Evolutionary conservation across 768 basidiomycete genomes (phyloP).

Genomic region (Tremella fuciformis): DNA sequence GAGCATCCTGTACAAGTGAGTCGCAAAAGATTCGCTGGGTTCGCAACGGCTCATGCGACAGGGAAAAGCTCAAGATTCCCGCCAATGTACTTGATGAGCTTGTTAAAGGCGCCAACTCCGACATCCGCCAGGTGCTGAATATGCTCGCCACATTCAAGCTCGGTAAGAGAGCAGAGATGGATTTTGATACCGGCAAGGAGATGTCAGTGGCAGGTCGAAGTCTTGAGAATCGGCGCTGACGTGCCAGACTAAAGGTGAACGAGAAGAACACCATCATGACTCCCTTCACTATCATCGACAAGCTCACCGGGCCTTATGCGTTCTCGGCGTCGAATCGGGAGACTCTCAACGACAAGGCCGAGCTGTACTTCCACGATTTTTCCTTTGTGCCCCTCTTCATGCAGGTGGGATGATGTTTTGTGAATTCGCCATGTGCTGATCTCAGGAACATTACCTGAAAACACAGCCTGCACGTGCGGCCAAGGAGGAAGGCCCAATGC

Average conservation of each 20-base stretch:
- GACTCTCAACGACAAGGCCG: conserved; percentile 86
- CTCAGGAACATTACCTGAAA: conserved; percentile 93
- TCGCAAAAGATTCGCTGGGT: conserved; percentile 2
- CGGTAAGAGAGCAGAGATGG: conserved; percentile 65
- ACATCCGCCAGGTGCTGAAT: conserved; percentile 90
- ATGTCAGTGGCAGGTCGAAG: conserved; percentile 60
- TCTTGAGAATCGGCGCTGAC: neutral
- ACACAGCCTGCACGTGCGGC: conserved; percentile 66
- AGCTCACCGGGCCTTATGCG: conserved; percentile 83
- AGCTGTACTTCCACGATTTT: conserved; percentile 94
- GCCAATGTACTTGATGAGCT: conserved; percentile 90
- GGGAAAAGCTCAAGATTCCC: conserved; percentile 90
- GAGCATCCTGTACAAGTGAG: conserved; percentile 84
- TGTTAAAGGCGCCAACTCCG: conserved; percentile 80
- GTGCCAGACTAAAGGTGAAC: conserved; percentile 71
- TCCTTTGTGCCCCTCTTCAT: conserved; percentile 92
- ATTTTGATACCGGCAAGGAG: conserved; percentile 86
- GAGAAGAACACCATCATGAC: conserved; percentile 88
- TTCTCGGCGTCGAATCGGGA: conserved; percentile 79
- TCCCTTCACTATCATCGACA: conserved; percentile 87
- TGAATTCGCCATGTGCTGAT: neutral
- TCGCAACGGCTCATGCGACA: conserved; percentile 43
- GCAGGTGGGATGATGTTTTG: conserved; percentile 62
- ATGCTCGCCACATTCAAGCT: conserved; percentile 98
- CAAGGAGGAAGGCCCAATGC: conserved; percentile 61